phyloP scores from a whole-genome alignment of 1,284 basidiomycete genomes.

The Somion occarium region DNA sequence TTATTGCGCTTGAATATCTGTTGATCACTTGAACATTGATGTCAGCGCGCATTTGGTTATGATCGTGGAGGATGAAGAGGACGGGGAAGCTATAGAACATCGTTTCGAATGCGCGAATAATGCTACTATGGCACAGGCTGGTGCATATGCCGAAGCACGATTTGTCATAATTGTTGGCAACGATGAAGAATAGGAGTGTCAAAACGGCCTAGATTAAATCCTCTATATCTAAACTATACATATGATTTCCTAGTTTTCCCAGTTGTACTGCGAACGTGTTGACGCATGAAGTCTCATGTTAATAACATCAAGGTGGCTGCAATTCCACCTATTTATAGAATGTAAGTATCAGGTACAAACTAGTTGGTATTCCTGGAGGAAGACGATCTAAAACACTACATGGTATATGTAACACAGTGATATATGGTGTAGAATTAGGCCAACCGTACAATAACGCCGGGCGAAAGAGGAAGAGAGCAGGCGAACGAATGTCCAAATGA shows the following conservation, averaged over 20 bases:
- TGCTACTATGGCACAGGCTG: neutral
- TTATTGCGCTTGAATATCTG: no score
- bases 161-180: neutral
- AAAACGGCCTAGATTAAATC: no score
- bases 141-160: neutral
- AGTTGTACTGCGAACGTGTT: neutral
- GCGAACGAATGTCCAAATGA: constrained; percentile 8
- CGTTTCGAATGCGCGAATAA: neutral
- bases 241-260: no score
- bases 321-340: no score
- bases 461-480: neutral
- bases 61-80: neutral
- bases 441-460: neutral
- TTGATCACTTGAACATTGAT: neutral
- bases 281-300: no score
- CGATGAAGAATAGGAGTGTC: no score
- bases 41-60: neutral
- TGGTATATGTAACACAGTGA: neutral
- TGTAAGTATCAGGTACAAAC: no score
- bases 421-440: neutral
- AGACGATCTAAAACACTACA: neutral
- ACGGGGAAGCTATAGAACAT: neutral
- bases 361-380: neutral
- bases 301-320: no score
- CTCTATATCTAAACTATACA: no score